These are phyloP conservation scores for Sarocladium brachiariae DNA, from an alignment of 2,329 filamentous ascomycete species.

Conservation along the genomic window DNA sequence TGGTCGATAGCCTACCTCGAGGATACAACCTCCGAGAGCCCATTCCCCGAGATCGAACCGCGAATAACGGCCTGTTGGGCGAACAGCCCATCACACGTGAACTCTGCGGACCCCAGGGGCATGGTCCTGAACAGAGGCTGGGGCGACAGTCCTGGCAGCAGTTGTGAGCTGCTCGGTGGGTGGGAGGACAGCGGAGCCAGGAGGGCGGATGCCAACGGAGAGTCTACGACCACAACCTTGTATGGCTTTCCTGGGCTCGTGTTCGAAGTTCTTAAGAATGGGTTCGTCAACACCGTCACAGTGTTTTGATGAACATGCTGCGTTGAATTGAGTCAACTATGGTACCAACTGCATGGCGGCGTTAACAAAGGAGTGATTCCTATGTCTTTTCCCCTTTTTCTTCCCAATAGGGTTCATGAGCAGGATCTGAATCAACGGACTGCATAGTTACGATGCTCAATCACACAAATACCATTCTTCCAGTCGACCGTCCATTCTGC, in stretches of 20 bases:
- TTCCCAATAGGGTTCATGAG: background rate
- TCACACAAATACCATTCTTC: slow-evolving; percentile 4
- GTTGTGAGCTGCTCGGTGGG: slow-evolving; percentile 74
- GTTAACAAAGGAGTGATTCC: no score
- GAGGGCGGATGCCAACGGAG: slow-evolving; percentile 47
- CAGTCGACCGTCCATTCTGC: slow-evolving; percentile 6
- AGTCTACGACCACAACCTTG: slow-evolving; percentile 72
- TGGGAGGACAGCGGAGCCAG: slow-evolving; percentile 69
- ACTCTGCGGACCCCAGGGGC: slow-evolving; percentile 41
- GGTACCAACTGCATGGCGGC: no score
- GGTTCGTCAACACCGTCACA: slow-evolving; percentile 80
- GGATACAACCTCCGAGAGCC: slow-evolving; percentile 43
- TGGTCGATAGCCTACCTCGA: slow-evolving; percentile 67
- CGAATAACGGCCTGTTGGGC: slow-evolving; percentile 62
- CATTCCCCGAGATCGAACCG: slow-evolving; percentile 66
- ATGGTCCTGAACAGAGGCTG: slow-evolving; percentile 90
- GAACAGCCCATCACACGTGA: slow-evolving; percentile 27
- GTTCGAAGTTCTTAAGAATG: slow-evolving; percentile 94
- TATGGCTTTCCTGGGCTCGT: slow-evolving; percentile 91
- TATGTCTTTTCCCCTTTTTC: no score
- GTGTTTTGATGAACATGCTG: no score
- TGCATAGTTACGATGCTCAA: background rate
- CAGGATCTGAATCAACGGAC: background rate
- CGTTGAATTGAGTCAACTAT: no score
- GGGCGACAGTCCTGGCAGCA: slow-evolving; percentile 87